phyloP scores from a whole-genome alignment of 2,329 filamentous ascomycete species.

The Phyllachora maydis region DNA sequence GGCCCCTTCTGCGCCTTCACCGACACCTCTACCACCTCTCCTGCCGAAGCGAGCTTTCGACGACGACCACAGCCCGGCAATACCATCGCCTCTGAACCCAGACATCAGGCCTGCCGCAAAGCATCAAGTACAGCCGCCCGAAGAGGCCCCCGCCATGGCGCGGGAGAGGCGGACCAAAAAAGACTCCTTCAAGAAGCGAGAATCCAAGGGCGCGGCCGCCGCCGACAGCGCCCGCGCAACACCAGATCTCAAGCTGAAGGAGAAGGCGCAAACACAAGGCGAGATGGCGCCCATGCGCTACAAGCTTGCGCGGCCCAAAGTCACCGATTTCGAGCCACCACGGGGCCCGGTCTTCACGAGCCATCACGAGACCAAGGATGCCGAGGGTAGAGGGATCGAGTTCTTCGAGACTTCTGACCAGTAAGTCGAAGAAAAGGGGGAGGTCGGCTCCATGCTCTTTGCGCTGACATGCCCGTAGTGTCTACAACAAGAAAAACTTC shows the following conservation, averaged over 20 bases:
- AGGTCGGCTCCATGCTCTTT: not conserved
- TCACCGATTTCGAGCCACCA: slow-evolving; percentile 37
- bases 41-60: slow-evolving; percentile 47
- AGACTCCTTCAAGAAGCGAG: slow-evolving; percentile 47
- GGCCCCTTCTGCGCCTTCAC: too few species aligned
- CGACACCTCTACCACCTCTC: too few species aligned
- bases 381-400: slow-evolving; percentile 27
- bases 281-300: slow-evolving; percentile 35
- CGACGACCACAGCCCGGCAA: slow-evolving; percentile 47
- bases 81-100: slow-evolving; percentile 58
- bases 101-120: slow-evolving; percentile 20
- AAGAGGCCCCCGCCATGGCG: slow-evolving; percentile 15
- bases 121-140: slow-evolving; percentile 10
- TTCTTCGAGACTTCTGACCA: slow-evolving; percentile 46
- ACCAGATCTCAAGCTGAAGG: slow-evolving; percentile 30
- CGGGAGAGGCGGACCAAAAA: slow-evolving; percentile 40
- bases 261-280: slow-evolving; percentile 15
- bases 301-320: slow-evolving; percentile 41
- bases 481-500: slow-evolving; percentile 52
- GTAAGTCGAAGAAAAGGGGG: too few species aligned
- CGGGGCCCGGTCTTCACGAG: slow-evolving; percentile 33
- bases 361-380: slow-evolving; percentile 28
- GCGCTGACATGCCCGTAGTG: slow-evolving; percentile 18
- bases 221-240: slow-evolving; percentile 31
- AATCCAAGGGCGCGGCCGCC: slow-evolving; percentile 29